phyloP scores from a whole-genome alignment of 768 basidiomycete species.

The Scleroderma citrinum region DNA sequence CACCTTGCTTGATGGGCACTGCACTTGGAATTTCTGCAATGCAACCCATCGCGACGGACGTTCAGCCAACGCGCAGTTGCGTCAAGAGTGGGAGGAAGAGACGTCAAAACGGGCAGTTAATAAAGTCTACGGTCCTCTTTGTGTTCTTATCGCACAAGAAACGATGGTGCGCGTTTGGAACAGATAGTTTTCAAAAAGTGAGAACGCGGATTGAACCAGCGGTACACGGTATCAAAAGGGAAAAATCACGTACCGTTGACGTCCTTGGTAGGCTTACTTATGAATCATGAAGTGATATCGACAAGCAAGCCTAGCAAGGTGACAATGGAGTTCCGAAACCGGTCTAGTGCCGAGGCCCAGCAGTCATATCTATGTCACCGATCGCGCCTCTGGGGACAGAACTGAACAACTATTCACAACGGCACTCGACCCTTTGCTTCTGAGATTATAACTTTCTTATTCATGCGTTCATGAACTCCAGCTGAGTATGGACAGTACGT shows the following conservation, averaged over 20 bases:
- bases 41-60: conserved; percentile 3
- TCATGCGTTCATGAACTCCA: background rate
- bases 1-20: conserved; percentile 10
- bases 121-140: no score
- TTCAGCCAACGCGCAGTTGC: background rate
- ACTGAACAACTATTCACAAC: background rate
- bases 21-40: conserved; percentile 11
- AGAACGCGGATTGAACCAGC: conserved; percentile 14
- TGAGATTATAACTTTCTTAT: background rate
- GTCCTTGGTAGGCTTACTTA: background rate
- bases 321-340: conserved; percentile 34
- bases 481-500: background rate
- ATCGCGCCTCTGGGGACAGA: background rate
- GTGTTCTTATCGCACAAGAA: background rate
- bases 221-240: background rate
- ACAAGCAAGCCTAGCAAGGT: background rate
- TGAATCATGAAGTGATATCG: conserved; percentile 12
- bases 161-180: background rate
- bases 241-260: background rate
- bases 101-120: no score
- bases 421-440: background rate
- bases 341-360: conserved; percentile 26
- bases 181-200: conserved; percentile 19
- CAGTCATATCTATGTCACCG: background rate
- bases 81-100: no score